Evolutionary conservation across 257 asterid species (phyloP), one percentile per base, ranked within the genome.

Genomic region (Nyctanthes arbortristis): DNA sequence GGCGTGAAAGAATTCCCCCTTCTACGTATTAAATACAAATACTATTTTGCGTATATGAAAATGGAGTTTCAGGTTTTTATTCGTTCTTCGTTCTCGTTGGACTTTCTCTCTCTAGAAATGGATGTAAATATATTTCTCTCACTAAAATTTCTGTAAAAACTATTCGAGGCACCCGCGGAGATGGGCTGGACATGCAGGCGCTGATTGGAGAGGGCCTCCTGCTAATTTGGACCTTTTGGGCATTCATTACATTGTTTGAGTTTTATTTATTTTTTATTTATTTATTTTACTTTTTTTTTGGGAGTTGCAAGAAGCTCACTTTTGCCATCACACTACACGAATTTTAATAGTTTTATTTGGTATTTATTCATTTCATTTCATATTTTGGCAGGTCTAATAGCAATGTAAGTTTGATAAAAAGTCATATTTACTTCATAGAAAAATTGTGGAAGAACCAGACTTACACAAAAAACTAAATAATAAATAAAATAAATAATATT

Each of bases 61-160:
- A 40, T 79, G 75, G 66, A 64, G 63, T 69, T 74, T 58, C 85
- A 77, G 82, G 69, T 69, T 77, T n/a, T 52, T 24, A 66, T 70
- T 80, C 73, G 59, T 22, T 67, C 82, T 71, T 68, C 77, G 75
- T 74, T 75, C 76, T 77, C 76, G 75, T 77, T 70, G 63, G 54
- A 76, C 71, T 72, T 72, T 76, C 78, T 73, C 81, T 80, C 77
- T 80, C 81, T 79, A 69, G 63, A 79, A 62, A 68, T 29, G 35
- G n/a, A 25, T 59, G 20, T 24, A 74, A 65, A n/a, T 61, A 12
- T 36, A 33, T 70, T 57, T 75, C 75, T 67, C 80, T 75, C 78
- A 62, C 65, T 40, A 74, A 27, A 69, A 56, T 59, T 40, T 69
- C 67, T 65, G 82, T 74, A 65, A 73, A 73, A 70, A 69, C 60